phyloP scores from a whole-genome alignment of 805 yeast species.

The Candida sonorensis region DNA sequence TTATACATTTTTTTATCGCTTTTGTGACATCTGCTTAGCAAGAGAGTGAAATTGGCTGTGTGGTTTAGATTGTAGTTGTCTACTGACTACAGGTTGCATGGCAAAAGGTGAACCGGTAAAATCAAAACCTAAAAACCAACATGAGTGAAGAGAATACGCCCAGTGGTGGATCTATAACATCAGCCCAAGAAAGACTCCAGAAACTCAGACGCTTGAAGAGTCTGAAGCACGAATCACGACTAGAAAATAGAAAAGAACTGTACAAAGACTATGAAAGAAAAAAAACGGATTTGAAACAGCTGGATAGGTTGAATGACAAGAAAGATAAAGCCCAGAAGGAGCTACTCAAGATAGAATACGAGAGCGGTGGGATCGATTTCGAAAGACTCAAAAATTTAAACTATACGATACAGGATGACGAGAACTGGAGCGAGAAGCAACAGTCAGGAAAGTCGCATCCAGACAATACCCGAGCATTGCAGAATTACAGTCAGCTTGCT shows the following conservation, averaged over 20 bases:
- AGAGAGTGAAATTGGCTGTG: too few relatives aligned
- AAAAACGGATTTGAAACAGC: slow-evolving; percentile 16
- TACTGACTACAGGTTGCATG: too few relatives aligned
- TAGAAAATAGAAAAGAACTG: slow-evolving; percentile 29
- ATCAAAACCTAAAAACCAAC: too few relatives aligned
- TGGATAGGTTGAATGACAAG: slow-evolving; percentile 25
- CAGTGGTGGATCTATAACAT: too few relatives aligned
- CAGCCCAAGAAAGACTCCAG: slow-evolving; percentile 15
- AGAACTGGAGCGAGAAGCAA: slow-evolving; percentile 48
- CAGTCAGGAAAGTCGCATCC: slow-evolving; percentile 22
- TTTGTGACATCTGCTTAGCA: too few relatives aligned
- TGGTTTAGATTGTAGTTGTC: too few relatives aligned
- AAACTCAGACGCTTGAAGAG: slow-evolving; percentile 21
- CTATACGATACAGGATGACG: slow-evolving; percentile 58
- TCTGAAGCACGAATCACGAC: slow-evolving; percentile 21
- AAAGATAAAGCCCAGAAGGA: slow-evolving; percentile 33
- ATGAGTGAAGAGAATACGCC: too few relatives aligned
- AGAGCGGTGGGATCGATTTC: slow-evolving; percentile 32
- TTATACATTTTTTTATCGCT: too few relatives aligned
- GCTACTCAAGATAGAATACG: slow-evolving; percentile 28
- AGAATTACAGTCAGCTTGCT: slow-evolving; percentile 50
- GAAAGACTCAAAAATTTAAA: slow-evolving; percentile 43
- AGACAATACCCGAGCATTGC: slow-evolving; percentile 34
- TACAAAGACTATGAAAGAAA: slow-evolving; percentile 27
- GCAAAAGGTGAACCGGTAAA: too few relatives aligned